Conservation (phyloP, 2,329 filamentous ascomycete genomes). For the Zelopaecilomyces penicillatus region DNA sequence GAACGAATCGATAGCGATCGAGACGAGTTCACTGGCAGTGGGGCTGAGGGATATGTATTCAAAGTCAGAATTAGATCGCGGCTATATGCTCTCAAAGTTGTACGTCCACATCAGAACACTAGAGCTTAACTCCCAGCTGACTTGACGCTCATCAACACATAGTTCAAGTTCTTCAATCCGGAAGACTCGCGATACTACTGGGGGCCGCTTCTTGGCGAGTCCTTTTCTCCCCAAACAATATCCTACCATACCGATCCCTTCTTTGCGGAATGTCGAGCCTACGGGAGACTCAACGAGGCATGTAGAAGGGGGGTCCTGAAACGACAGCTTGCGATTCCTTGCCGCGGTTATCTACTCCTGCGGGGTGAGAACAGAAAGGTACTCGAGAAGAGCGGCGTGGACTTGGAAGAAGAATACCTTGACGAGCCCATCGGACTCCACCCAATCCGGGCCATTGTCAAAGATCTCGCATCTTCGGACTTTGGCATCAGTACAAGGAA, state of each 20-base stretch:
- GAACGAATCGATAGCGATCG: background rate
- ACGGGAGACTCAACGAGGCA: too few relatives aligned
- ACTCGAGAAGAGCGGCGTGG: background rate
- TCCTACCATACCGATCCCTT: background rate
- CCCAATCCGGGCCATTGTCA: background rate
- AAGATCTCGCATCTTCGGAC: background rate
- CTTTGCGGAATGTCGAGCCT: conserved; percentile 2
- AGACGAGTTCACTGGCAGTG: background rate
- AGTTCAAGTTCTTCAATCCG: background rate
- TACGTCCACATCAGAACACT: too few relatives aligned
- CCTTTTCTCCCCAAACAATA: background rate
- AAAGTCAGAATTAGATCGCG: background rate
- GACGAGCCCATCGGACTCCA: background rate
- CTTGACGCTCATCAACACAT: too few relatives aligned
- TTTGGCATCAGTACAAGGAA: background rate
- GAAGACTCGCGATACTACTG: background rate
- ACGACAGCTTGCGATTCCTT: background rate
- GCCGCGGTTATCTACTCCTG: background rate
- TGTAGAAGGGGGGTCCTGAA: too few relatives aligned
- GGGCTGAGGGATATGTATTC: background rate
- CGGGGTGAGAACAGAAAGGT: background rate
- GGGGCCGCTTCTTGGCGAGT: background rate
- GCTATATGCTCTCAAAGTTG: background rate
- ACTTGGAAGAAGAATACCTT: background rate
- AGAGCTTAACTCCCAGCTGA: too few relatives aligned